Conservation (phyloP, 1,139 yeast species). For the Hyphopichia fennica region DNA sequence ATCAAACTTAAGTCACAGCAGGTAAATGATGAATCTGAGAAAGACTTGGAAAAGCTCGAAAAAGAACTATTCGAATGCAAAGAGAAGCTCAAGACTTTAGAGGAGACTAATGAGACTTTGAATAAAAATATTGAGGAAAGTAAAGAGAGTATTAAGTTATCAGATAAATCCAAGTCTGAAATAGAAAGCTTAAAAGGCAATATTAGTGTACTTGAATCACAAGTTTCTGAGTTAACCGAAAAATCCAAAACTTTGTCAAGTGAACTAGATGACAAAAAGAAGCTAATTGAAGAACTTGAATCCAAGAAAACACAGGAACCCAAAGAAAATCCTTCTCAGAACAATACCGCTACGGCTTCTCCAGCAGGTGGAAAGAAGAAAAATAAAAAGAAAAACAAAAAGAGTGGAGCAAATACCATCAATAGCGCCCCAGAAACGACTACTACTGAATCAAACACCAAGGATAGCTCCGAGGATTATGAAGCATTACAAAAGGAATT, state of each 20-base stretch:
- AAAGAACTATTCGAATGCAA: neutral
- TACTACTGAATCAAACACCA: neutral
- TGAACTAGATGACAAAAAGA: neutral
- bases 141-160: neutral
- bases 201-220: neutral
- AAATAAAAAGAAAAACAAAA: constrained; percentile 7
- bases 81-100: neutral
- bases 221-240: constrained; percentile 1
- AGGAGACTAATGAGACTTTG: neutral
- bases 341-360: neutral
- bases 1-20: neutral
- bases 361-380: constrained; percentile 2
- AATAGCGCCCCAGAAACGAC: neutral
- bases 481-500: constrained; percentile 5
- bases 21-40: neutral
- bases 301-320: neutral
- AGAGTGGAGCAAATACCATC: neutral
- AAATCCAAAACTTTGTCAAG: neutral
- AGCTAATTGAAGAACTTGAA: constrained; percentile 18
- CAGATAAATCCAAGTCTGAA: neutral
- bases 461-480: neutral
- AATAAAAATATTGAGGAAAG: neutral
- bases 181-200: constrained; percentile 2
- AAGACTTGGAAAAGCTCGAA: constrained; percentile 2
- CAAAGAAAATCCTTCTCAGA: constrained; percentile 5